Evolutionary conservation across 2,329 filamentous ascomycete species (phyloP).

Genomic region (Nothophaeocryptopus gaeumannii): DNA sequence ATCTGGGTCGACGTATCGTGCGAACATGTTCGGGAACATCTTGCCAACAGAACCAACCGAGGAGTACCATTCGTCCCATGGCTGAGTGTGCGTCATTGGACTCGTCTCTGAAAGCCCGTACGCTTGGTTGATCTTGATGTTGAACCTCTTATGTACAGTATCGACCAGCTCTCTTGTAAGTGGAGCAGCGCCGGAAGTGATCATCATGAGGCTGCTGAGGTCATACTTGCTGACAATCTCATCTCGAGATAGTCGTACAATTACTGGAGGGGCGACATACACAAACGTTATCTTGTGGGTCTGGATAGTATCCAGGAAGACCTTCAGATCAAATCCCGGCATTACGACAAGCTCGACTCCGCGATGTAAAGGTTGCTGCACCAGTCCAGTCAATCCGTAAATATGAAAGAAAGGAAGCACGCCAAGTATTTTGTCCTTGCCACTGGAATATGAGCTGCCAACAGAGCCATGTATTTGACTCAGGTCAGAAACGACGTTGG

Average conservation of each 20-base stretch:
- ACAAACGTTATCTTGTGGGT: constrained; percentile 70
- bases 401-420: constrained; percentile 91
- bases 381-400: constrained; percentile 72
- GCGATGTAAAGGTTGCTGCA: constrained; percentile 65
- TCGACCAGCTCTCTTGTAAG: constrained; percentile 77
- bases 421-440: constrained; percentile 68
- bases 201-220: constrained; percentile 73
- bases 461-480: constrained; percentile 54
- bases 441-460: constrained; percentile 44
- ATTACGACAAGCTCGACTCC: constrained; percentile 69
- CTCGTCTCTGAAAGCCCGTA: constrained; percentile 73
- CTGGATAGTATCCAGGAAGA: constrained; percentile 74
- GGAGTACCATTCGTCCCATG: constrained; percentile 71
- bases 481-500: constrained; percentile 74
- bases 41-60: constrained; percentile 76
- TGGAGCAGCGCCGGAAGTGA: constrained; percentile 87
- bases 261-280: constrained; percentile 80
- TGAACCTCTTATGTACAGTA: constrained; percentile 68
- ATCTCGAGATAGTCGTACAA: constrained; percentile 75
- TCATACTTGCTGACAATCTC: constrained; percentile 77
- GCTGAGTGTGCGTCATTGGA: constrained; percentile 40
- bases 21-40: constrained; percentile 73
- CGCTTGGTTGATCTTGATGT: constrained; percentile 81
- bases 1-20: constrained; percentile 68
- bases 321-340: constrained; percentile 75